Base-by-base conservation (phyloP, 805 yeast species). In the Candida dajiaensis region DNA sequence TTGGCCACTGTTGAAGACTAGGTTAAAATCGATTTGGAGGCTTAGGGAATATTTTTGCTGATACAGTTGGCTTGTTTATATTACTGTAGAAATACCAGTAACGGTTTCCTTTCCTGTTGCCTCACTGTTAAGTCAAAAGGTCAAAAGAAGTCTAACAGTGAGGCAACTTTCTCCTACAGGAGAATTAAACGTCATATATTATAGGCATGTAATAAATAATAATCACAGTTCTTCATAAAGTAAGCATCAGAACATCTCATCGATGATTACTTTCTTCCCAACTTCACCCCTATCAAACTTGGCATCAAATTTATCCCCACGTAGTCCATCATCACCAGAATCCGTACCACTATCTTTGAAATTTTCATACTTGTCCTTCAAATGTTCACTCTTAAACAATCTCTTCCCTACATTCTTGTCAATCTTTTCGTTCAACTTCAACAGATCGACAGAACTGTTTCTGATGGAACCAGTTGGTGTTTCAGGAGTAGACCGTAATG, bases 401-500 rank as follows among this genome's bases (percentile, higher is more conserved):
- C 38, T 49, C 42, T 53, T 50, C 3, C 58, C 60, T 44, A 53
- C 49, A 42, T 38, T 52, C 45, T 52, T 54, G 31, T 56, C 61
- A 23, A 55, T 28, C n/a, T 50, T 47, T 1, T 49, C 38, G 2
- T 33, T 29, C 18, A 31, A 21, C 10, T 19, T 33, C 37, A 55
- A 19, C 39, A 53, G 23, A 20, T 53, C 50, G 6, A 43, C 15
- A 5, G 49, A 29, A 20, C 57, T 53, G 21, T 48, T 58, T 11
- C 44, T 15, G 10, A 47, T 42, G 1, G 60, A 54, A 3, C 54
- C 15, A 1, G 48, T 22, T 6, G 63, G 64, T 1, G 64, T 60
- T 72, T 79, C 53, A 73, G 69, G 50, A 71, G 75, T 58, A 70
- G 87, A 77, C 50, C 86, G 69, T 33, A 74, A 60, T 31, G 78